phyloP scores from a whole-genome alignment of 441 rosid species.

The Eruca vesicaria region DNA sequence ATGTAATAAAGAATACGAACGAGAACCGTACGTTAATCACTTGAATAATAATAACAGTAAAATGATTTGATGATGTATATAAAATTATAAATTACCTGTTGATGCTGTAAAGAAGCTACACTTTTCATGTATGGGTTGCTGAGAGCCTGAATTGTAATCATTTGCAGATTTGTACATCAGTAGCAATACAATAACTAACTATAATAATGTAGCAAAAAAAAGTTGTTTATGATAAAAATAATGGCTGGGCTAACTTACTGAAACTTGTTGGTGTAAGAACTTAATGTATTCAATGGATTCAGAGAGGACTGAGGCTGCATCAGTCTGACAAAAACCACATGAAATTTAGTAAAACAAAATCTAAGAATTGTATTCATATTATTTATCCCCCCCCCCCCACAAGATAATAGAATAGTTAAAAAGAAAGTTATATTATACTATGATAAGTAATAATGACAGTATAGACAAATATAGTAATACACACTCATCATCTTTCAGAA shows the following conservation, averaged over 20 bases:
- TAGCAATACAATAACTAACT: neutral
- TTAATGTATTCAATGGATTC: neutral
- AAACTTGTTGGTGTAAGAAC: neutral
- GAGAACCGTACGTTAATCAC: neutral
- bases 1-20: neutral
- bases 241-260: neutral
- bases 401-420: neutral
- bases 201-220: neutral
- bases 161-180: neutral
- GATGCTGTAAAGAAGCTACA: neutral
- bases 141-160: neutral
- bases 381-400: neutral
- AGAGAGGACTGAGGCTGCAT: neutral
- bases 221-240: neutral
- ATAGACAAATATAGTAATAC: neutral
- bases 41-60: neutral
- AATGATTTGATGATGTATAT: neutral
- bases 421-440: neutral
- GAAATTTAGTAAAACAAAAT: neutral
- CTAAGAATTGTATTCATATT: neutral
- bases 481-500: neutral
- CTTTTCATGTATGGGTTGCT: neutral
- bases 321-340: neutral
- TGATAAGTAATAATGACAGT: neutral
- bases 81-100: neutral